Evolutionary conservation across 169 alveolate genomes (phyloP).

Genomic region (Amoebophrya sp.): DNA sequence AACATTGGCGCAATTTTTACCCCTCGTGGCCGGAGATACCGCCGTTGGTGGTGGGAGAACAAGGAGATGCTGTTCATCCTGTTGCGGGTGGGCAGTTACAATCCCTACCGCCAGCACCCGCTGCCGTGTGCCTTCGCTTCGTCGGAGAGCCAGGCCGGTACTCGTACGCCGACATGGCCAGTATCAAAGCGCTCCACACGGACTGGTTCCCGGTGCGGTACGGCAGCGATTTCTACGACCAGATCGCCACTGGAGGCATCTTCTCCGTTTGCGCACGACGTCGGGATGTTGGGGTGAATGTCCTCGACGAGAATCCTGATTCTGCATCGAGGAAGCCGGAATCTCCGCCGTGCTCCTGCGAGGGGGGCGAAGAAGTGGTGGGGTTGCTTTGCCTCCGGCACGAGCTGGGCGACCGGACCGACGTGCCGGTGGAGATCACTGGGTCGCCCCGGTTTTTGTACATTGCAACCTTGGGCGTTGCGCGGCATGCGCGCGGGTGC

Average conservation of each 20-base stretch:
- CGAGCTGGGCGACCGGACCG: neutral
- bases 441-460: neutral
- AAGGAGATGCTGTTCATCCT: too few relatives aligned
- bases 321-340: neutral
- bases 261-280: neutral
- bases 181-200: neutral
- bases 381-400: neutral
- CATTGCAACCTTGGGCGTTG: neutral
- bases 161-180: neutral
- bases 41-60: too few relatives aligned
- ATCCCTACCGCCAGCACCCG: too few relatives aligned
- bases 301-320: neutral
- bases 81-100: too few relatives aligned
- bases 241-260: neutral
- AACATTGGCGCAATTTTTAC: too few relatives aligned
- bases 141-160: too few relatives aligned
- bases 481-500: neutral
- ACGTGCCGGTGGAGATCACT: neutral
- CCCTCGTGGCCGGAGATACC: too few relatives aligned
- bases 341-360: neutral
- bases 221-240: neutral
- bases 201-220: neutral
- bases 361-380: neutral
- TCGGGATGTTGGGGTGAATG: neutral
- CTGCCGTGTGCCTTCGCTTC: too few relatives aligned